These are phyloP conservation scores for Rhodotorula mucilaginosa DNA, from an alignment of 1,284 basidiomycete genomes.

Conservation along the genomic window DNA sequence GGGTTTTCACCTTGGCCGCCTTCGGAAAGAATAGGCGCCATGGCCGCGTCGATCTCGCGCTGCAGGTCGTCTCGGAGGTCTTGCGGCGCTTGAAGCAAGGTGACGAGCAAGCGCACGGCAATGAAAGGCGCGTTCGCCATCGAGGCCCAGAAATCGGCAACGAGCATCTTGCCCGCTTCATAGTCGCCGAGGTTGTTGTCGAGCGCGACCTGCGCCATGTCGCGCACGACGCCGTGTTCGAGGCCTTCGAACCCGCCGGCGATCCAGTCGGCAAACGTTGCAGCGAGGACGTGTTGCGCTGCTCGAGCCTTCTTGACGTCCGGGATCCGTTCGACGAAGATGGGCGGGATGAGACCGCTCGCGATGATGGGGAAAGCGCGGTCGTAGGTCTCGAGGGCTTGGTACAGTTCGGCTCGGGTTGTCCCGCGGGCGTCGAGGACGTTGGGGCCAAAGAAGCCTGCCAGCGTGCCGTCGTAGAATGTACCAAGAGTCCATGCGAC, in stretches of 20 bases:
- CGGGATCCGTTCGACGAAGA: conserved; percentile 27
- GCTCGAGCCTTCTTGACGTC: conserved; percentile 22
- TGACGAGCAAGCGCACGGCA: conserved; percentile 46
- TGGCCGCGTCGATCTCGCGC: conserved; percentile 43
- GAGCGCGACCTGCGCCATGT: conserved; percentile 34
- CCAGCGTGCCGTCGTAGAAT: conserved; percentile 26
- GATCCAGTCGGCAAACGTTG: conserved; percentile 45
- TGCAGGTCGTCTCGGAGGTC: conserved; percentile 44
- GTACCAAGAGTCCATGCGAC: conserved; percentile 22
- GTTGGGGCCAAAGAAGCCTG: conserved; percentile 29
- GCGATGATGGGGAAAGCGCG: conserved; percentile 46
- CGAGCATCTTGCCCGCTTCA: conserved; percentile 34
- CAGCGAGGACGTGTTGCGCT: conserved; percentile 42
- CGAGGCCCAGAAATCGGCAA: conserved; percentile 18
- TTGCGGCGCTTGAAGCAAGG: conserved; percentile 42
- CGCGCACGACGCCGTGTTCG: conserved; percentile 37
- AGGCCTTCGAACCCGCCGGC: conserved; percentile 28
- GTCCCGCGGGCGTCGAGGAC: conserved; percentile 12
- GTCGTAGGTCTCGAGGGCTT: conserved; percentile 47
- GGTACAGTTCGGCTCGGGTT: conserved; percentile 7
- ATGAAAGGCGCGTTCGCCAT: conserved; percentile 49
- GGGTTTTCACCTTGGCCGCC: not conserved
- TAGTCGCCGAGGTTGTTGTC: conserved; percentile 40
- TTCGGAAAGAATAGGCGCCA: not conserved
- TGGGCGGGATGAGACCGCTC: conserved; percentile 39